Percentiles rank a stretch among this genome's conserved stretches.
phyloP scores from a whole-genome alignment of 257 asterid genomes.

The Jacaranda copaia region DNA sequence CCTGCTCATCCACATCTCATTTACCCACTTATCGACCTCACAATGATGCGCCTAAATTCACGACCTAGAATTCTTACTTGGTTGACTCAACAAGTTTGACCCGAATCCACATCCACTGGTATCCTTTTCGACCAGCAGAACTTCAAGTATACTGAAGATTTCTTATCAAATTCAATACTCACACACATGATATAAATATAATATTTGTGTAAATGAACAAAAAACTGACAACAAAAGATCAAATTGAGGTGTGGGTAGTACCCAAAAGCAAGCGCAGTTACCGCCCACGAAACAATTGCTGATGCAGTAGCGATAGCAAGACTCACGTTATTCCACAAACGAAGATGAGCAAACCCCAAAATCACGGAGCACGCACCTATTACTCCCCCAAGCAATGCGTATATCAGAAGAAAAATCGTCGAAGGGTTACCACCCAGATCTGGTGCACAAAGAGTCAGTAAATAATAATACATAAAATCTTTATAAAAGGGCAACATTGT shows the following conservation, averaged over 20 bases:
- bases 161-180: too few species aligned
- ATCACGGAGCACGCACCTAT: constrained; percentile 64
- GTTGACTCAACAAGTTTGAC: too few species aligned
- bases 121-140: too few species aligned
- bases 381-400: constrained; percentile 65
- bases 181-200: too few species aligned
- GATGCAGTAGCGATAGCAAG: constrained; percentile 67
- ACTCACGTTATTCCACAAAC: constrained; percentile 54
- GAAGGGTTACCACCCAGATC: constrained; percentile 86
- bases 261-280: constrained; percentile 81
- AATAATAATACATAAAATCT: neutral
- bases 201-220: neutral
- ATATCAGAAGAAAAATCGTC: constrained; percentile 61
- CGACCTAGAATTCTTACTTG: too few species aligned
- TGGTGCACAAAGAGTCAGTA: constrained; percentile 15
- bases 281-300: constrained; percentile 59
- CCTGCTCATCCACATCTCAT: too few species aligned
- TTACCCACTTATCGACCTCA: too few species aligned
- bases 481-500: neutral
- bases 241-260: neutral
- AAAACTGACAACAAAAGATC: neutral
- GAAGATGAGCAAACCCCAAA: constrained; percentile 59
- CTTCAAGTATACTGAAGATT: too few species aligned
- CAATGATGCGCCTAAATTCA: too few species aligned
- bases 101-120: too few species aligned